Evolutionary conservation across 352 stramenopile genomes (phyloP).

Genomic region (Elongisporangium anandrum): DNA sequence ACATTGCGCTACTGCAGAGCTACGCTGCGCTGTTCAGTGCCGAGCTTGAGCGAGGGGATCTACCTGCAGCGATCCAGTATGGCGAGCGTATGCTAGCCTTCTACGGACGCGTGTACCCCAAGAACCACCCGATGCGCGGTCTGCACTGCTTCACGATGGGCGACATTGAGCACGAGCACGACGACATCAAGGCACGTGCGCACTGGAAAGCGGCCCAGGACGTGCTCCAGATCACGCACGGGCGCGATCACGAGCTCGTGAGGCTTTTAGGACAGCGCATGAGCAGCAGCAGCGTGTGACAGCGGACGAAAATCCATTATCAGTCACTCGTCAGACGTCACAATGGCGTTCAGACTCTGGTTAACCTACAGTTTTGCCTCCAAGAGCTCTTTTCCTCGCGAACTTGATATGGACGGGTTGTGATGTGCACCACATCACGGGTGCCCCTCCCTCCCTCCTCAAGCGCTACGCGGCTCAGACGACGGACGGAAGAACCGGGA

Average conservation of each 20-base stretch:
- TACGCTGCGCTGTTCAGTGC: conserved; percentile 47
- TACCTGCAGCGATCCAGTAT: conserved; percentile 22
- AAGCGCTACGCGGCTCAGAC: not conserved
- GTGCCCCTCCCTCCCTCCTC: too few relatives aligned
- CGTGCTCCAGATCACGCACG: conserved; percentile 57
- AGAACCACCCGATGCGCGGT: conserved; percentile 51
- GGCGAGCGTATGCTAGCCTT: conserved; percentile 51
- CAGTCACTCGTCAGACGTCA: not conserved
- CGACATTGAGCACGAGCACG: conserved; percentile 21
- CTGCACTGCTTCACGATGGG: conserved; percentile 68
- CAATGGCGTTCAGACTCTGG: not conserved
- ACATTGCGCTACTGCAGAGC: conserved; percentile 41
- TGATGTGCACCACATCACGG: not conserved
- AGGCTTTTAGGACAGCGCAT: conserved; percentile 27
- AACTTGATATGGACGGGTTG: not conserved
- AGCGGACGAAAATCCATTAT: not conserved
- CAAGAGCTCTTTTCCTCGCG: not conserved
- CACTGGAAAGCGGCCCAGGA: conserved; percentile 30
- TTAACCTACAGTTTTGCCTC: not conserved
- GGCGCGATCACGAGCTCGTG: conserved; percentile 38
- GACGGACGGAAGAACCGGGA: not conserved
- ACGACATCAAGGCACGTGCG: conserved; percentile 12
- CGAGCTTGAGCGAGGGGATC: conserved; percentile 36
- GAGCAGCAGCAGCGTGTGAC: not conserved
- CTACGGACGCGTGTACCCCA: conserved; percentile 54